phyloP scores from a whole-genome alignment of 139 green algal genomes.

The Micractinium conductrix region DNA sequence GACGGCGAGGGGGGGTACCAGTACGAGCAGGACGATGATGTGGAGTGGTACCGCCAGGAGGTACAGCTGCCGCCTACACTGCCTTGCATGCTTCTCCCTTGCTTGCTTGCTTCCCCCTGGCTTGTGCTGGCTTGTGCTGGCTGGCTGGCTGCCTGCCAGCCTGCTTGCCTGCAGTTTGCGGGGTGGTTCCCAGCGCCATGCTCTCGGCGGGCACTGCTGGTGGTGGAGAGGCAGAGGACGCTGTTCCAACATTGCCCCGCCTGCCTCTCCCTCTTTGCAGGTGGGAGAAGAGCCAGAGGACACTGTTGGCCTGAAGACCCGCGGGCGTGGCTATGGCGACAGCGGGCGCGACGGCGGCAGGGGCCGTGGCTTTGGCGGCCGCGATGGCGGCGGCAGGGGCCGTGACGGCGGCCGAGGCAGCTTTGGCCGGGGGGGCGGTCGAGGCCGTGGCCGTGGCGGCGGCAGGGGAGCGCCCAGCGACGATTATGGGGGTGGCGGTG shows the following conservation, averaged over 20 bases:
- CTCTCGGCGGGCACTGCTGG: not conserved
- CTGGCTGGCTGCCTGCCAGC: too few relatives aligned
- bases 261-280: constrained; percentile 17
- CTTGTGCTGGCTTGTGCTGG: not conserved
- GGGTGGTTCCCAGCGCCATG: not conserved
- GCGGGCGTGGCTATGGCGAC: not conserved
- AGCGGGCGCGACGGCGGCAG: not conserved
- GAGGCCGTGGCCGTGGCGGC: not conserved
- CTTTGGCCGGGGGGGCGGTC: too few relatives aligned
- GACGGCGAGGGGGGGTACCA: not conserved
- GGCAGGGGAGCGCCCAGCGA: too few relatives aligned
- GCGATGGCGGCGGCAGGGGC: not conserved
- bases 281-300: constrained; percentile 69
- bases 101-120: not conserved
- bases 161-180: not conserved
- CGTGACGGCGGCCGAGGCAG: not conserved
- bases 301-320: constrained; percentile 42
- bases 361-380: not conserved
- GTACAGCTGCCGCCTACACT: constrained; percentile 7
- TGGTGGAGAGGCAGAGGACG: too few relatives aligned
- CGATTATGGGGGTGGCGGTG: too few relatives aligned
- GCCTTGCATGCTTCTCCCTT: not conserved
- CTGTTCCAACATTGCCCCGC: not conserved
- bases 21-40: constrained; percentile 75
- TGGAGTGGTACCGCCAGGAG: constrained; percentile 64